Evolutionary conservation across 306 rosid genomes (phyloP), one percentile per base, ranked within the genome.

Genomic region (Arachis hypogaea): DNA sequence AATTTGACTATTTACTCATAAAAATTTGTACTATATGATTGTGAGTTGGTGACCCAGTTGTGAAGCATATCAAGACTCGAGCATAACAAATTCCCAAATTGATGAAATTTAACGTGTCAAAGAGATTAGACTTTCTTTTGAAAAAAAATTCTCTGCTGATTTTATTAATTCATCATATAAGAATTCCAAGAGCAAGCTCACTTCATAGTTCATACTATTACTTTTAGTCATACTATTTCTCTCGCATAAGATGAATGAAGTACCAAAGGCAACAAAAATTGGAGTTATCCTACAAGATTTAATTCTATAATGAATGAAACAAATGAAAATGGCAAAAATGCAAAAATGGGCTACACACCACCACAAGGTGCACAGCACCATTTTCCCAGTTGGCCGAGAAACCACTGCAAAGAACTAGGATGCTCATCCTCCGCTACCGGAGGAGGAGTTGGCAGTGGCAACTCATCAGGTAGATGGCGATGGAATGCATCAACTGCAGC

Each of bases 401-500:
- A 11, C 94, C 96, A 85, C 56, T 84, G 84, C 59, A 94, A 40
- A 73, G 88, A 86, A 82, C 36, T 79, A 64, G 57, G 78, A 41
- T 60, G 55, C 28, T 83, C 93, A 43, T 82, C 85, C 14, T 86
- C 96, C 30, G 52, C 84, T 5, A 33, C 38, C 38, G 80, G 80
- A 18, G 78, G 77, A 49, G 88, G 82, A 68, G 75, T 60, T 54
- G 93, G 92, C 77, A 88, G 38, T 3, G 99, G 96, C 54, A 92
- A 66, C 80, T 88, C 97, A 11, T 86, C 62, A 11, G 97, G 97
- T 60, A 94, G 82, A 49, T 92, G 99, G 42, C 86, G 85, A 65
- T 92, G 97, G 80, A 94, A 94, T n/a, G 97, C 94, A 65, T 88
- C 82, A 38, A 94, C 97, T 4, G 99, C 97, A 10, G 88, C 88